Evolutionary conservation across 2,329 filamentous ascomycete genomes (phyloP).

Genomic region (Leptographium procerum): DNA sequence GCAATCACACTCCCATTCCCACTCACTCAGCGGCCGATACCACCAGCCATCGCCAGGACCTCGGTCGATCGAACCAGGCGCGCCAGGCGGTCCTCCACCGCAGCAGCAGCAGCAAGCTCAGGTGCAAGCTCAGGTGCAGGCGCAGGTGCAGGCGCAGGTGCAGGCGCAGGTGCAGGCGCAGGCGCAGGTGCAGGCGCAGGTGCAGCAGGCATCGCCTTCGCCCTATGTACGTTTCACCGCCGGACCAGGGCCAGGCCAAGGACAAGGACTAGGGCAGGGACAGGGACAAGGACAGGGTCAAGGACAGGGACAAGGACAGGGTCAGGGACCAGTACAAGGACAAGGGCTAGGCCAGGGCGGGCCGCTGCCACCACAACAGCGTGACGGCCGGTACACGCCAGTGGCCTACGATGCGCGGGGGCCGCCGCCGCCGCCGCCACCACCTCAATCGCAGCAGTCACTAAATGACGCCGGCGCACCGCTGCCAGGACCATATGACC

Average conservation of each 20-base stretch:
- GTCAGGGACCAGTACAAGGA: constrained; percentile 7
- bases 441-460: neutral
- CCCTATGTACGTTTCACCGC: constrained; percentile 6
- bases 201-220: neutral
- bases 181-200: neutral
- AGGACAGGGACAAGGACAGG: constrained; percentile 2
- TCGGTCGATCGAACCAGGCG: constrained; percentile 9
- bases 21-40: constrained; percentile 19
- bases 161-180: neutral
- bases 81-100: neutral
- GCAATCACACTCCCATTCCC: constrained; percentile 18
- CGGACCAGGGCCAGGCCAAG: neutral
- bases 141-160: neutral
- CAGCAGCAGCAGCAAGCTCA: neutral
- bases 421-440: constrained; percentile 8
- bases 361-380: neutral
- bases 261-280: neutral
- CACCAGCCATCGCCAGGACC: constrained; percentile 13
- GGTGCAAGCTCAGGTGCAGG: neutral
- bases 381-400: constrained; percentile 17
- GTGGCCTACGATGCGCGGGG: constrained; percentile 18
- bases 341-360: neutral
- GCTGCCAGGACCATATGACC: constrained; percentile 3
- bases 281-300: constrained; percentile 1
- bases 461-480: neutral